A percentile compares a stretch with the other conserved stretches of the same genome.
Conservation (phyloP, 441 rosid species). For the Gossypium lobatum region DNA sequence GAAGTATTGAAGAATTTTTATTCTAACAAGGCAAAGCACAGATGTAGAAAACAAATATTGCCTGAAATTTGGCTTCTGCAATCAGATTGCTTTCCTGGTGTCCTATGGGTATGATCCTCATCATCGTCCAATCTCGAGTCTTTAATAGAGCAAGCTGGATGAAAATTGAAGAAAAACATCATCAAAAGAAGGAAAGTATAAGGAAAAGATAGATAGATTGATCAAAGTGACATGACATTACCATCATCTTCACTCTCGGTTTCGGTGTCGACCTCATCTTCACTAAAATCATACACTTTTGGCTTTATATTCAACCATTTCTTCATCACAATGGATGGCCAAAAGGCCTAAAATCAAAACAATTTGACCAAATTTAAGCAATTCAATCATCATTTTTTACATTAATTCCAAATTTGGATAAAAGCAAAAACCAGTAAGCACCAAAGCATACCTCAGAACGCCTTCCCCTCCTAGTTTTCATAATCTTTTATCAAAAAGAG, state of each 20-base stretch:
- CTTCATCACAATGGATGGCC: conserved; percentile 96
- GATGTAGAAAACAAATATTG: conserved; percentile 17
- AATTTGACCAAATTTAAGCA: conserved; percentile 15
- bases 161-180: conserved; percentile 9
- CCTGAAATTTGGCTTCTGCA: conserved; percentile 52
- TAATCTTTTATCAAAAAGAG: conserved; percentile 19
- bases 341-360: conserved; percentile 56
- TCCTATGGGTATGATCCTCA: conserved; percentile 29
- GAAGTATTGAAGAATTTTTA: neutral
- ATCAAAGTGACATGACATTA: no score
- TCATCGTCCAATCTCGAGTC: conserved; percentile 27
- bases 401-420: no score
- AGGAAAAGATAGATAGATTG: neutral
- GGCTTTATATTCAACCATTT: conserved; percentile 96
- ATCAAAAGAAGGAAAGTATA: neutral
- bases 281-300: conserved; percentile 75
- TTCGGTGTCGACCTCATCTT: conserved; percentile 86
- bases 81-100: conserved; percentile 28
- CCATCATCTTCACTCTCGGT: conserved; percentile 95
- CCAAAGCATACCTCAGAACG: conserved; percentile 47
- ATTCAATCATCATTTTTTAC: neutral
- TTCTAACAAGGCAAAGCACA: neutral
- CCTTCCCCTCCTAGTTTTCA: conserved; percentile 43
- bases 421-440: neutral
- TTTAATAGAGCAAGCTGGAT: conserved; percentile 60